Percentiles rank a stretch among this genome's conserved stretches.
Evolutionary conservation across 148 eudicot species (phyloP).

Genomic region (Persicaria tinctoria): DNA sequence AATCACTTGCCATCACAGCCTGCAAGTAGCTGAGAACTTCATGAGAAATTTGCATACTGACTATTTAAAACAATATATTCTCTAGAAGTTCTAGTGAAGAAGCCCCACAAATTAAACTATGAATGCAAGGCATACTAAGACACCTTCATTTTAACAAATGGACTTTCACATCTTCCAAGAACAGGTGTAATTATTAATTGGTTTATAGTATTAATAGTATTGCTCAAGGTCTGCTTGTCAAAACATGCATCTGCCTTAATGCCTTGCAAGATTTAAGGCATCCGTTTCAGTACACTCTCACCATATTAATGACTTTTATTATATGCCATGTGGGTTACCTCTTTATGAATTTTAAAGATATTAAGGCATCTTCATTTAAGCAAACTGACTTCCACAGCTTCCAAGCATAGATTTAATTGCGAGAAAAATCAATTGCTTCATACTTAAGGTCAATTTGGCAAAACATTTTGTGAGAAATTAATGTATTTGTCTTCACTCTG

Average conservation of each 20-base stretch:
- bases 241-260: no score
- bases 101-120: not conserved
- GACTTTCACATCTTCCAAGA: not conserved
- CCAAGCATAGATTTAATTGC: not conserved
- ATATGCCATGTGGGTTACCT: no score
- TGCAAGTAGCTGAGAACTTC: conserved; percentile 38
- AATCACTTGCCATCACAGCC: conserved; percentile 99
- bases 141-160: not conserved
- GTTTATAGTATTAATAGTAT: no score
- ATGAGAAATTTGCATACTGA: not conserved
- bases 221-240: no score
- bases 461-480: conserved; percentile 12
- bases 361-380: not conserved
- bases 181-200: no score
- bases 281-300: no score
- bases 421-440: not conserved
- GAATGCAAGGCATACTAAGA: not conserved
- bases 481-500: conserved; percentile 31
- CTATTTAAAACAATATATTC: not conserved
- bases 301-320: no score
- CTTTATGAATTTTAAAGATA: not conserved
- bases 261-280: no score
- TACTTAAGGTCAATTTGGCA: no score
- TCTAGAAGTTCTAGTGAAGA: not conserved
- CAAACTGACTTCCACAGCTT: not conserved